Percentiles rank a stretch among this genome's conserved stretches.
Conservation (phyloP, 805 yeast species). For the Hanseniaspora hatyaiensis region DNA sequence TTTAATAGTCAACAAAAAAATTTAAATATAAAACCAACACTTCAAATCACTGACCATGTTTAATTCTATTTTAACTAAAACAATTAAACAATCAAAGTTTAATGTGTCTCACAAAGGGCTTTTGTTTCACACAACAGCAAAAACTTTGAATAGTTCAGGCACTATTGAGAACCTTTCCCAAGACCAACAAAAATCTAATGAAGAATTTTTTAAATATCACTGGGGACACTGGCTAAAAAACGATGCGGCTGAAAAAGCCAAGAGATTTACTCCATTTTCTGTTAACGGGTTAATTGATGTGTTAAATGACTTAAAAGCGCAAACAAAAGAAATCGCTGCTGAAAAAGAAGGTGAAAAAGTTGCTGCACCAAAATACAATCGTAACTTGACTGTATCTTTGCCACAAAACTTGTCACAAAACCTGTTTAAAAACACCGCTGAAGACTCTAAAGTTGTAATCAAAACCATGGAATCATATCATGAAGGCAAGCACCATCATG, state of each 20-base stretch:
- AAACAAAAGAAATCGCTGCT: constrained; percentile 28
- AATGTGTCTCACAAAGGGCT: not conserved
- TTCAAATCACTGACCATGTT: too few relatives aligned
- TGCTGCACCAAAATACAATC: constrained; percentile 32
- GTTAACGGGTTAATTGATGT: constrained; percentile 59
- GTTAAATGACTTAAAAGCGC: constrained; percentile 35
- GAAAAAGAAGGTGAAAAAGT: constrained; percentile 25
- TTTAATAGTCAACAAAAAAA: not conserved
- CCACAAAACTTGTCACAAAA: constrained; percentile 38
- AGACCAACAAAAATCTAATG: constrained; percentile 54
- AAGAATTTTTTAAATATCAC: constrained; percentile 67
- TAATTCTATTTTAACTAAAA: not conserved
- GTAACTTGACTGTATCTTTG: constrained; percentile 35
- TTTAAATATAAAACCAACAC: not conserved
- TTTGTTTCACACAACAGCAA: constrained; percentile 10
- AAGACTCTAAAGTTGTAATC: constrained; percentile 25
- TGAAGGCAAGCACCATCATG: constrained; percentile 88
- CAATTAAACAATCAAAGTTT: not conserved
- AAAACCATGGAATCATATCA: constrained; percentile 72
- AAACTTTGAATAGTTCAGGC: constrained; percentile 21
- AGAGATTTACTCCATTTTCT: constrained; percentile 70
- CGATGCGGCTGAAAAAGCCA: constrained; percentile 60
- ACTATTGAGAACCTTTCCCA: constrained; percentile 45
- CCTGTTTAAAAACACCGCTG: constrained; percentile 22
- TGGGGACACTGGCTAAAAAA: constrained; percentile 94